Evolutionary conservation across 2,329 filamentous ascomycete genomes (phyloP).

Genomic region (Cadophora gregata): DNA sequence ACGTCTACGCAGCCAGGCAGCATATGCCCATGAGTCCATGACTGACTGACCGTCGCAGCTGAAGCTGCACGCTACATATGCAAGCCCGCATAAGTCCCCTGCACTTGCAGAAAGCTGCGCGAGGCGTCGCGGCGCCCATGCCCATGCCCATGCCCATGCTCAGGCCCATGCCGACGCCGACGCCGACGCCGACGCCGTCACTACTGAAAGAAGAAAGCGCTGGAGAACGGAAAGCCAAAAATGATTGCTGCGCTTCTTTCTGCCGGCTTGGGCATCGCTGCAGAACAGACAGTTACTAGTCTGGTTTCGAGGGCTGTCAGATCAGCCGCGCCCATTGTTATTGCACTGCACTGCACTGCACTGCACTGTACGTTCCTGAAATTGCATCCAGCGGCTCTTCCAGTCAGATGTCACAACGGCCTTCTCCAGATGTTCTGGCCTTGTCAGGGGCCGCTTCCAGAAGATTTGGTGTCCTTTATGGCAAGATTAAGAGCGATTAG

Average conservation of each 20-base stretch:
- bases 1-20: no score
- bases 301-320: conserved; percentile 34
- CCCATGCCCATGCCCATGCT: no score
- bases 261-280: conserved; percentile 29
- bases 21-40: no score
- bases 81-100: conserved; percentile 20
- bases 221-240: neutral
- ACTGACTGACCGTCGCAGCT: conserved; percentile 5
- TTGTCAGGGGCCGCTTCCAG: neutral
- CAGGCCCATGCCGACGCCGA: no score
- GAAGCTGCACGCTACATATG: conserved; percentile 5
- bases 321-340: conserved; percentile 32
- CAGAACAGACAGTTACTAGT: conserved; percentile 33
- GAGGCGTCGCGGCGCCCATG: no score
- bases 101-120: conserved; percentile 14
- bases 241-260: conserved; percentile 23
- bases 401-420: conserved; percentile 32
- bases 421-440: conserved; percentile 28
- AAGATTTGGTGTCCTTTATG: conserved; percentile 13
- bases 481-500: conserved; percentile 33
- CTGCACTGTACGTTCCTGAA: no score
- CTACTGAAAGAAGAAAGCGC: conserved; percentile 10
- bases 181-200: no score
- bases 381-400: conserved; percentile 35
- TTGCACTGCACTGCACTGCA: no score